Percentiles rank a stretch among this genome's conserved stretches.
Evolutionary conservation across 73 alveolate species (phyloP).

Genomic region (Blepharisma japonicum): DNA sequence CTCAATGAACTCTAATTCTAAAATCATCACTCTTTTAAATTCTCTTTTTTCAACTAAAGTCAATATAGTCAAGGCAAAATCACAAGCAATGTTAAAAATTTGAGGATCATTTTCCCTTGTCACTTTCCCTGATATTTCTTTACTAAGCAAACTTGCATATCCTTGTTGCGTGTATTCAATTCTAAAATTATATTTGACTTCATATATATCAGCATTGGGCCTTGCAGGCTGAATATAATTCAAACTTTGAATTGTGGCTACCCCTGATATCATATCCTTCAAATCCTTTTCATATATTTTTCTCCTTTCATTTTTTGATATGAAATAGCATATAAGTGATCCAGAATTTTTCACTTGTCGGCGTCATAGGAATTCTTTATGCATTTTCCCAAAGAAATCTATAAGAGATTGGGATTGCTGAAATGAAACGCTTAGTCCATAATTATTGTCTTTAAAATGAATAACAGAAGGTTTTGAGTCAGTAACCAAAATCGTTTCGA

Average conservation of each 20-base stretch:
- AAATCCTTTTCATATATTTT: background rate
- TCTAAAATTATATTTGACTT: constrained; percentile 9
- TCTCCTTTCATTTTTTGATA: background rate
- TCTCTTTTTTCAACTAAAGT: background rate
- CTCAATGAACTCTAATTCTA: background rate
- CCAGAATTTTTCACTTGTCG: background rate
- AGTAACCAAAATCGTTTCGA: too few species aligned
- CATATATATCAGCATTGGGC: background rate
- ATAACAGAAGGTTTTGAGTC: too few species aligned
- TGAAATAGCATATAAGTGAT: background rate
- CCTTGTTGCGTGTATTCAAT: background rate
- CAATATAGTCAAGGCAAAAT: background rate
- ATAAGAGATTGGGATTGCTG: too few species aligned
- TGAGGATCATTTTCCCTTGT: background rate
- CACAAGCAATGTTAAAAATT: constrained; percentile 1
- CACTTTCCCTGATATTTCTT: background rate
- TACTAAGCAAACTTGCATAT: background rate
- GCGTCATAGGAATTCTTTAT: too few species aligned
- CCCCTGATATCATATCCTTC: background rate
- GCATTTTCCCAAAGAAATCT: too few species aligned
- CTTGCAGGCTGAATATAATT: constrained; percentile 4
- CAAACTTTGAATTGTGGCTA: background rate
- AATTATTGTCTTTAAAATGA: too few species aligned
- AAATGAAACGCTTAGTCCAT: too few species aligned
- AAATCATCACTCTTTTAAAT: constrained; percentile 1